These are phyloP conservation scores for Penicillium roqueforti DNA, from an alignment of 495 filamentous ascomycete species.

Conservation along the genomic window DNA sequence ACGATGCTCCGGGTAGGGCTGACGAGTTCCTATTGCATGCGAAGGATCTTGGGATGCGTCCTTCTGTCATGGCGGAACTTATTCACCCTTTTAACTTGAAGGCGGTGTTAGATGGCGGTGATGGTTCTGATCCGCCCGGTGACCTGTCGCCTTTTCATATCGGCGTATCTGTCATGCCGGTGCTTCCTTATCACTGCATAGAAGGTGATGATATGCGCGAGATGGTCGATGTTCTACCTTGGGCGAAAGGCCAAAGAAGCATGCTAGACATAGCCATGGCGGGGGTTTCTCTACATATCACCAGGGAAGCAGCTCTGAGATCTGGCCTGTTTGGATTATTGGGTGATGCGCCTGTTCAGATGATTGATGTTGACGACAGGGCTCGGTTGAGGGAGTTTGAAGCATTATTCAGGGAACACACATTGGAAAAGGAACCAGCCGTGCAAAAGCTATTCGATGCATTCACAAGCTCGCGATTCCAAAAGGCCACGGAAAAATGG, in stretches of 20 bases:
- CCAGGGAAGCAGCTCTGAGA: background rate
- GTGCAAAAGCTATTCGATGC: background rate
- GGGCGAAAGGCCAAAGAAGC: background rate
- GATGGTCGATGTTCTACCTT: background rate
- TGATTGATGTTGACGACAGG: background rate
- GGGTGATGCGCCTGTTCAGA: conserved; percentile 1
- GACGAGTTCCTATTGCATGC: background rate
- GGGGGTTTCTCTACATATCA: background rate
- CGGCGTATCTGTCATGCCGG: background rate
- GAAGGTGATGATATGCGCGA: background rate
- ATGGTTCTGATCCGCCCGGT: background rate
- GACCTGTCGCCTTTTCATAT: background rate
- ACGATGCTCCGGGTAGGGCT: background rate
- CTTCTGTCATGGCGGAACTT: background rate
- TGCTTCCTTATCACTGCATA: background rate
- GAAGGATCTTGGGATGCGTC: background rate
- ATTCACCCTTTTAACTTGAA: background rate
- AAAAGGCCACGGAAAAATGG: background rate
- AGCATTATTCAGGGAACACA: background rate
- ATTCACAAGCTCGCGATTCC: background rate
- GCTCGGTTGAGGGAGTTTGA: background rate
- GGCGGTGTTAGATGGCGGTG: background rate
- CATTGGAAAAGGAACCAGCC: background rate
- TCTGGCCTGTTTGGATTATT: background rate
- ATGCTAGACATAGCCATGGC: background rate